These are phyloP conservation scores for Claviceps fusiformis DNA, from an alignment of 2,329 filamentous ascomycete species.

Conservation along the genomic window DNA sequence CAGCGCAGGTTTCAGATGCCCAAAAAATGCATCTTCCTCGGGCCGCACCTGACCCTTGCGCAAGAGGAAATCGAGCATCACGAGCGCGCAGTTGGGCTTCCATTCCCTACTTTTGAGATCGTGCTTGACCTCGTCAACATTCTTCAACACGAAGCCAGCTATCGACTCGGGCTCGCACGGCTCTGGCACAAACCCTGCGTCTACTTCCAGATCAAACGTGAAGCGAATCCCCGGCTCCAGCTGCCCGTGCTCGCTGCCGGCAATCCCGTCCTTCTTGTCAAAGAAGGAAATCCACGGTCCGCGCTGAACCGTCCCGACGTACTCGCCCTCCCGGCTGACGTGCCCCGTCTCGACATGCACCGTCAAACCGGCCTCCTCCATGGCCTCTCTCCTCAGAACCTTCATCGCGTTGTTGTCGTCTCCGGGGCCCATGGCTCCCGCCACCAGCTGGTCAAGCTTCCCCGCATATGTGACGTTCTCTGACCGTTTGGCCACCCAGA, in stretches of 20 bases:
- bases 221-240: constrained; percentile 25
- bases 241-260: constrained; percentile 19
- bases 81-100: constrained; percentile 27
- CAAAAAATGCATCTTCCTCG: constrained; percentile 12
- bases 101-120: constrained; percentile 15
- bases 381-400: constrained; percentile 20
- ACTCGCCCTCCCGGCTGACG: constrained; percentile 8
- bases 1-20: constrained; percentile 11
- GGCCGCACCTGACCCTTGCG: constrained; percentile 16
- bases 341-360: constrained; percentile 12
- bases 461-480: constrained; percentile 18
- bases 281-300: constrained; percentile 20
- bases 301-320: constrained; percentile 13
- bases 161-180: constrained; percentile 16
- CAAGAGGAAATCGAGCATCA: constrained; percentile 25
- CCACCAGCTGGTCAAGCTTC: constrained; percentile 24
- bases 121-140: constrained; percentile 17
- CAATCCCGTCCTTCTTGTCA: constrained; percentile 18
- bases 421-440: constrained; percentile 19
- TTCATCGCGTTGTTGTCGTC: constrained; percentile 15
- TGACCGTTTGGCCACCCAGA: constrained; percentile 23
- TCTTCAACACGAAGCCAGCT: constrained; percentile 15
- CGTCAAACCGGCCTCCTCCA: constrained; percentile 19
- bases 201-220: constrained; percentile 21
- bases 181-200: constrained; percentile 11